Conservation (phyloP, 768 basidiomycete species). For the Psilocybe cubensis region DNA sequence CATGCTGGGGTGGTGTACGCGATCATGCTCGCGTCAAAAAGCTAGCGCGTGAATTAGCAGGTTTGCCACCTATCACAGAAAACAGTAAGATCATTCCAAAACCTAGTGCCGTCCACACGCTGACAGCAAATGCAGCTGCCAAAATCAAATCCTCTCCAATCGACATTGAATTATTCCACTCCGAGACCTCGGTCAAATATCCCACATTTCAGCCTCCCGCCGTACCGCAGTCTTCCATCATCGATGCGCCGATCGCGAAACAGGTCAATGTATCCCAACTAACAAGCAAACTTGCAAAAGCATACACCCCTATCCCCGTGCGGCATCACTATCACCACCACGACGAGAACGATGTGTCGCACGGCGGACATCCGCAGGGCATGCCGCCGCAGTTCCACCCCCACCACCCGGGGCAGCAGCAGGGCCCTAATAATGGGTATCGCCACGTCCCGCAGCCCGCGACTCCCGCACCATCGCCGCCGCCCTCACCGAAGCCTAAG, state of each 20-base stretch:
- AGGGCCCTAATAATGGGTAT: slow-evolving; percentile 29
- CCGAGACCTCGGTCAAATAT: slow-evolving; percentile 93
- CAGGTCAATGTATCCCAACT: slow-evolving; percentile 38
- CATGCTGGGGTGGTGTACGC: slow-evolving; percentile 91
- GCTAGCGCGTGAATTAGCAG: slow-evolving; percentile 83
- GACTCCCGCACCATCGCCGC: slow-evolving; percentile 92
- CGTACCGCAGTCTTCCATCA: slow-evolving; percentile 36
- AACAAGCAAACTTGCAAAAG: slow-evolving; percentile 79
- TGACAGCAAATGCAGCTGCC: slow-evolving; percentile 40
- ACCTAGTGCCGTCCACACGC: not conserved
- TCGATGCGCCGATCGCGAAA: slow-evolving; percentile 37
- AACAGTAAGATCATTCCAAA: slow-evolving; percentile 29
- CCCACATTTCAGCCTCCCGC: slow-evolving; percentile 85
- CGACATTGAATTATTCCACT: slow-evolving; percentile 87
- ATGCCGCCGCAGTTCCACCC: slow-evolving; percentile 37
- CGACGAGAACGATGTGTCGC: slow-evolving; percentile 62
- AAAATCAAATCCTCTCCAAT: slow-evolving; percentile 89
- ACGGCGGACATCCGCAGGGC: slow-evolving; percentile 41
- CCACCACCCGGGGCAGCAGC: slow-evolving; percentile 28
- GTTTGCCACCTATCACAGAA: slow-evolving; percentile 63
- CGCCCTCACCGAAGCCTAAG: slow-evolving; percentile 86
- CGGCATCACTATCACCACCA: slow-evolving; percentile 96
- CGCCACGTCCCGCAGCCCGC: slow-evolving; percentile 65
- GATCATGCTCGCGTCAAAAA: slow-evolving; percentile 85
- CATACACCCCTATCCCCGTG: slow-evolving; percentile 90